Percentiles rank a stretch among this genome's conserved stretches.
These are phyloP conservation scores for Epichloe elymi DNA, from an alignment of 2,329 filamentous ascomycete species.

Conservation along the genomic window DNA sequence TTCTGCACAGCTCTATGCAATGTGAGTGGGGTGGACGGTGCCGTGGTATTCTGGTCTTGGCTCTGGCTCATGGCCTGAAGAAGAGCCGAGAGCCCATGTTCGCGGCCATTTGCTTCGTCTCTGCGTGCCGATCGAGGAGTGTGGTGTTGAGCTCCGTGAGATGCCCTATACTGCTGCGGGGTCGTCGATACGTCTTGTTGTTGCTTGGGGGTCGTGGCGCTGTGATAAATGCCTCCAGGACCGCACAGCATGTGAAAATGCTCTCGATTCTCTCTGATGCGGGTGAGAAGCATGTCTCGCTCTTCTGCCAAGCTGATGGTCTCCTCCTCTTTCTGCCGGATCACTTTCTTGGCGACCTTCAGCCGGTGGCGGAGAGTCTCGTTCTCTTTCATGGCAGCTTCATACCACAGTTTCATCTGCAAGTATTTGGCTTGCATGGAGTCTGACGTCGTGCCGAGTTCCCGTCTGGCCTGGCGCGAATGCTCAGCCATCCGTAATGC, in stretches of 20 bases:
- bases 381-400: conserved; percentile 54
- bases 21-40: conserved; percentile 54
- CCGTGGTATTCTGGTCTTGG: conserved; percentile 42
- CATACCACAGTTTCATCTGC: conserved; percentile 53
- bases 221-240: conserved; percentile 55
- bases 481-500: conserved; percentile 65
- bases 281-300: conserved; percentile 61
- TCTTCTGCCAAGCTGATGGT: conserved; percentile 59
- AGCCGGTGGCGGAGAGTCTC: conserved; percentile 50
- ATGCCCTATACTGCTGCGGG: conserved; percentile 33
- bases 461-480: conserved; percentile 45
- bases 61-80: conserved; percentile 67
- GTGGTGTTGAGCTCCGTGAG: conserved; percentile 33
- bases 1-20: conserved; percentile 31
- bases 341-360: conserved; percentile 61
- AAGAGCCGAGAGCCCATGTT: conserved; percentile 62
- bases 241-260: conserved; percentile 71
- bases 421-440: conserved; percentile 40
- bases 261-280: conserved; percentile 81
- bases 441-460: conserved; percentile 38
- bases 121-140: conserved; percentile 27
- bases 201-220: conserved; percentile 45
- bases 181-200: no score
- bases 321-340: conserved; percentile 66
- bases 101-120: conserved; percentile 21